Percentiles rank a stretch among this genome's conserved stretches.
Evolutionary conservation across 306 rosid species (phyloP).

Genomic region (Lathyrus sativus): DNA sequence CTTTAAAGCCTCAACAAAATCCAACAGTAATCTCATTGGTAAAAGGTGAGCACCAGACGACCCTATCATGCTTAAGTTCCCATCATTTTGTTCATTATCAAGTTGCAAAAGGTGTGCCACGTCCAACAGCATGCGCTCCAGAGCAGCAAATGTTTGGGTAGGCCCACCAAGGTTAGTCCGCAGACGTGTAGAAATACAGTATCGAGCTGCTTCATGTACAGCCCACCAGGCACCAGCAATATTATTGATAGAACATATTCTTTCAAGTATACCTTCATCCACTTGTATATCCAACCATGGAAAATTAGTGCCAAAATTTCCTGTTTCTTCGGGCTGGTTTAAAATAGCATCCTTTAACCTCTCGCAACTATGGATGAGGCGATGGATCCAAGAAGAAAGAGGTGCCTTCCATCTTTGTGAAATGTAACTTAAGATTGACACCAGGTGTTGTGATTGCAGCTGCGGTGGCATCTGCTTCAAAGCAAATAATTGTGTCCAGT

Average conservation of each 20-base stretch:
- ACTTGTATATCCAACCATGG: constrained; percentile 72
- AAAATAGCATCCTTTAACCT: constrained; percentile 61
- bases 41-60: constrained; percentile 92
- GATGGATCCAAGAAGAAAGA: constrained; percentile 93
- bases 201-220: constrained; percentile 90
- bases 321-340: constrained; percentile 74
- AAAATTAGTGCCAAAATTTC: constrained; percentile 51
- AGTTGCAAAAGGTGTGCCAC: constrained; percentile 81
- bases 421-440: constrained; percentile 85
- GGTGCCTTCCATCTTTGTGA: constrained; percentile 97
- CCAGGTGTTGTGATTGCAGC: constrained; percentile 84
- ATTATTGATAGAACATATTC: constrained; percentile 71
- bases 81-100: constrained; percentile 85
- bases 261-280: constrained; percentile 75
- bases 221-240: constrained; percentile 99
- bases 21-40: constrained; percentile 87
- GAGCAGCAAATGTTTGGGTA: constrained; percentile 93
- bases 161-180: constrained; percentile 98
- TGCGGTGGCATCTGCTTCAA: constrained; percentile 84
- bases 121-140: constrained; percentile 95
- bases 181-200: constrained; percentile 80
- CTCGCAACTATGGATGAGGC: constrained; percentile 75
- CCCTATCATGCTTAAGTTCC: constrained; percentile 89
- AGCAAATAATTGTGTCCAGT: constrained; percentile 88
- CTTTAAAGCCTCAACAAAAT: constrained; percentile 92